A percentile compares a stretch with the other conserved stretches of the same genome.
phyloP scores from a whole-genome alignment of 139 green algal genomes.

The Zygnema circumcarinatum region DNA sequence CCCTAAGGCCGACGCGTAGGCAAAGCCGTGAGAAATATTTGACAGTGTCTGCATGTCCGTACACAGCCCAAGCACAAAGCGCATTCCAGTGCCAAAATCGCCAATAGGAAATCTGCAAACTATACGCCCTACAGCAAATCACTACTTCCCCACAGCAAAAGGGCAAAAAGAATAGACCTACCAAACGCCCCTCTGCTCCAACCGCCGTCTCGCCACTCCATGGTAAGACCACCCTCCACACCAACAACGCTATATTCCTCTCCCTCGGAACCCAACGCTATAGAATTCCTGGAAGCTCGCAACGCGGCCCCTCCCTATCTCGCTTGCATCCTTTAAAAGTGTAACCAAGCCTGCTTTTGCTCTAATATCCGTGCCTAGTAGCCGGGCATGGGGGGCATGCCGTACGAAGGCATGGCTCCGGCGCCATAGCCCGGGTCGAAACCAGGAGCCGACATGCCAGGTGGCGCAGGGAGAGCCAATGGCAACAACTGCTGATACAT shows the following conservation, averaged over 20 bases:
- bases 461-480: slow-evolving; percentile 77
- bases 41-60: no score
- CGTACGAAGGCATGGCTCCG: slow-evolving; percentile 51
- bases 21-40: no score
- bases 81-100: no score
- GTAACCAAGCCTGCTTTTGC: background rate
- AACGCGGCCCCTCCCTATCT: background rate
- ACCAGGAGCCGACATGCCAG: slow-evolving; percentile 20
- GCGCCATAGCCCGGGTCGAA: slow-evolving; percentile 39
- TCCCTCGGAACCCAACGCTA: background rate
- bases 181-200: background rate
- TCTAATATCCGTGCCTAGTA: no score
- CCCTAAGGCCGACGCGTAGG: no score
- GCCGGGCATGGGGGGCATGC: slow-evolving; percentile 48
- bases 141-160: no score
- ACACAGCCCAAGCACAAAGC: no score
- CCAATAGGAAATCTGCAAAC: no score
- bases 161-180: no score
- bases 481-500: slow-evolving; percentile 82
- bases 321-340: background rate
- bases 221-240: background rate
- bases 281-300: background rate
- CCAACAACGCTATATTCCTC: background rate
- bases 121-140: no score
- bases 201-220: background rate